Conservation (phyloP, 306 rosid genomes). For the Acmispon strigosus region DNA sequence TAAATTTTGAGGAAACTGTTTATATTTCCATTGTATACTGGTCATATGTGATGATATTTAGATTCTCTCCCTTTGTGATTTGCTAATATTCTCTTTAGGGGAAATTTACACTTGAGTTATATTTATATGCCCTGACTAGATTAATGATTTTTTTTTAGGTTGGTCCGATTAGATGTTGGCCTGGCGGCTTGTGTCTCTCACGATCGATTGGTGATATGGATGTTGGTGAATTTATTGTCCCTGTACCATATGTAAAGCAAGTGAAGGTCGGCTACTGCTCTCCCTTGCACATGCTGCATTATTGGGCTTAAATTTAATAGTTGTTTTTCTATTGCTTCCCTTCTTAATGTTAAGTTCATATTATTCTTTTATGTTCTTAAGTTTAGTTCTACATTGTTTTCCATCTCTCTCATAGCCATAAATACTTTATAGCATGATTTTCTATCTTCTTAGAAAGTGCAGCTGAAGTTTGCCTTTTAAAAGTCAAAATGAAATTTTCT, state of each 20-base stretch:
- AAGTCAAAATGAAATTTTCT: background rate
- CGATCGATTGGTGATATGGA: constrained; percentile 97
- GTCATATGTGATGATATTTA: constrained; percentile 6
- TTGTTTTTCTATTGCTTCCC: background rate
- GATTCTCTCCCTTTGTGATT: background rate
- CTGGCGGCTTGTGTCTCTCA: constrained; percentile 97
- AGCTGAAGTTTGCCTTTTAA: background rate
- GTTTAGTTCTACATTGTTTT: background rate
- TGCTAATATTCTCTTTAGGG: background rate
- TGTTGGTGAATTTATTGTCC: constrained; percentile 86
- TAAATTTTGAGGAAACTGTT: background rate
- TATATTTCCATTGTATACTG: background rate
- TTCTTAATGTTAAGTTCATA: constrained; percentile 12
- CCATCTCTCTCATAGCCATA: background rate
- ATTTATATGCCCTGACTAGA: background rate
- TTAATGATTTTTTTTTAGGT: constrained; percentile 36
- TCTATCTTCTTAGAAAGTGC: background rate
- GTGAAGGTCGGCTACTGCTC: constrained; percentile 79
- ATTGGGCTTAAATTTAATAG: background rate
- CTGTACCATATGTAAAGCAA: constrained; percentile 97
- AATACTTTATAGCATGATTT: constrained; percentile 1
- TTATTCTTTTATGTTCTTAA: background rate
- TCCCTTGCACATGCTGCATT: constrained; percentile 4
- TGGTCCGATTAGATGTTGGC: constrained; percentile 99
- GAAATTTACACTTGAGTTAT: constrained; percentile 1